Conservation (phyloP, 495 filamentous ascomycete genomes). For the Hypoxylon trugodes region DNA sequence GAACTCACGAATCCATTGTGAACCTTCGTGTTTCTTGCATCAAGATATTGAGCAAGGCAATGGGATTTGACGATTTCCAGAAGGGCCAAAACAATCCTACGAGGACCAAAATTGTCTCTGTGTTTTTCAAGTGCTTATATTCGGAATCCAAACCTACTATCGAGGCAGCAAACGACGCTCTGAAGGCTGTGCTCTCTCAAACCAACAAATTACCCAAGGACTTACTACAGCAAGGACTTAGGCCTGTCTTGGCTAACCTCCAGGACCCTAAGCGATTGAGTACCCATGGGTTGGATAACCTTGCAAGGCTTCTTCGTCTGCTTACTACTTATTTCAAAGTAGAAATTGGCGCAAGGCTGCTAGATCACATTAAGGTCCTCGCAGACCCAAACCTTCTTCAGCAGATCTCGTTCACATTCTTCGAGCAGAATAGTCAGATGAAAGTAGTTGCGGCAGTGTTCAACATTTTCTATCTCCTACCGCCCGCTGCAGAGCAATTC, state of each 20-base stretch:
- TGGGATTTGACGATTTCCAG: conserved; percentile 88
- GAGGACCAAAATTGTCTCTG: conserved; percentile 83
- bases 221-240: conserved; percentile 89
- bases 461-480: conserved; percentile 95
- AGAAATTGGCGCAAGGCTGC: conserved; percentile 87
- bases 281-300: conserved; percentile 87
- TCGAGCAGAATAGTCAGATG: conserved; percentile 91
- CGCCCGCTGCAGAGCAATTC: conserved; percentile 86
- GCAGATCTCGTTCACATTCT: conserved; percentile 89
- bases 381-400: conserved; percentile 82
- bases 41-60: conserved; percentile 88
- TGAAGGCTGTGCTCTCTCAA: conserved; percentile 83
- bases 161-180: conserved; percentile 87
- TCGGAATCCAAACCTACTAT: conserved; percentile 91
- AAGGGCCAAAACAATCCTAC: conserved; percentile 72
- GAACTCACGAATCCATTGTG: conserved; percentile 89
- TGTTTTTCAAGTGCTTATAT: conserved; percentile 98
- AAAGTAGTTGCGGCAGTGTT: conserved; percentile 92
- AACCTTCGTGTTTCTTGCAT: conserved; percentile 94
- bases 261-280: conserved; percentile 92
- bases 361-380: conserved; percentile 92
- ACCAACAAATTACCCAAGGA: conserved; percentile 96
- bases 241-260: conserved; percentile 93
- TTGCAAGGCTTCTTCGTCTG: conserved; percentile 85
- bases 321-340: conserved; percentile 99